These are phyloP conservation scores for Citrus australasica DNA, from an alignment of 345 rosid species.

Conservation along the genomic window DNA sequence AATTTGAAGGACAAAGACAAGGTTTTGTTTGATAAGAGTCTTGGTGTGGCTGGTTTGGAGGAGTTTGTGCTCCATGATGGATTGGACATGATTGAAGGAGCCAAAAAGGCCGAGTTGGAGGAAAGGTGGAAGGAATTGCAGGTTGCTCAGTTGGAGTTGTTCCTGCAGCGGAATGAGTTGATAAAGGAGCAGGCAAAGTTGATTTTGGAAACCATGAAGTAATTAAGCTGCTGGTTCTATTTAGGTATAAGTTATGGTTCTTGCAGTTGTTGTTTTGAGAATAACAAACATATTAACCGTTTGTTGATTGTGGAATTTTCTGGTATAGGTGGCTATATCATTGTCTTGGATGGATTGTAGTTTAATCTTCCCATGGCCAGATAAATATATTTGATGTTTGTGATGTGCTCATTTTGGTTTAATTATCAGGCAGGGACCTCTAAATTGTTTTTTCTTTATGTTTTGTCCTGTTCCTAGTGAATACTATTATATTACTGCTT, in stretches of 20 bases:
- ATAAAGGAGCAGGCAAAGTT: constrained; percentile 27
- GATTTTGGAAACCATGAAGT: constrained; percentile 24
- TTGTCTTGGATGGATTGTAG: neutral
- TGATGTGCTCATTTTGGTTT: neutral
- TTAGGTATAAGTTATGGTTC: neutral
- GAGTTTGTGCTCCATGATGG: constrained; percentile 18
- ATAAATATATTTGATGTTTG: neutral
- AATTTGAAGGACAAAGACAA: neutral
- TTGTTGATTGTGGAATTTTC: neutral
- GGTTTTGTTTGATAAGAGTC: constrained; percentile 7
- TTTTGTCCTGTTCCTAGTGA: neutral
- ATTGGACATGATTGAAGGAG: constrained; percentile 27
- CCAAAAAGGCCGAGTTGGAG: constrained; percentile 32
- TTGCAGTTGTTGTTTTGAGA: neutral
- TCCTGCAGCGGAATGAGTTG: constrained; percentile 28
- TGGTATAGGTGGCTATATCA: neutral
- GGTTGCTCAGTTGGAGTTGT: constrained; percentile 28
- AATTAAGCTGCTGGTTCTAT: neutral
- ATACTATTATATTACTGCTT: neutral
- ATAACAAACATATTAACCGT: neutral
- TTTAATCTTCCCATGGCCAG: neutral
- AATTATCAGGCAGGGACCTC: neutral
- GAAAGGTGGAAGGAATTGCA: constrained; percentile 33
- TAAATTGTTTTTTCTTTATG: neutral
- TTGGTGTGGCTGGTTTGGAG: constrained; percentile 24